A percentile compares a stretch with the other conserved stretches of the same genome.
Evolutionary conservation across 345 rosid genomes (phyloP).

Genomic region (Citrus cavaleriei): DNA sequence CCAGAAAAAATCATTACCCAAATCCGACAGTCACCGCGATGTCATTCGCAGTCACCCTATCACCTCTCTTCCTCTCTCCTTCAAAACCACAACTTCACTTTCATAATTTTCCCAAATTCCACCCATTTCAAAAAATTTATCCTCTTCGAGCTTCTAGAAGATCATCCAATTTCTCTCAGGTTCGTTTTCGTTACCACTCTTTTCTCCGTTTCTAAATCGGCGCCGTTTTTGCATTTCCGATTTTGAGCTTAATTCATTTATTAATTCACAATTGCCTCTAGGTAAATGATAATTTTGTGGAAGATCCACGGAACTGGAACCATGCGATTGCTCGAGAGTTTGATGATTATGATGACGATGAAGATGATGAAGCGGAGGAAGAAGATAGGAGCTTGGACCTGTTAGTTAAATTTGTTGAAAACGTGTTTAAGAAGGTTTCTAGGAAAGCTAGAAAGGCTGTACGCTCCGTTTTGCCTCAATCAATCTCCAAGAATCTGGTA

Average conservation of each 20-base stretch:
- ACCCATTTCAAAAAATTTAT: conserved; percentile 6
- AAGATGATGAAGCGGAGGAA: conserved; percentile 58
- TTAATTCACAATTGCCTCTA: neutral
- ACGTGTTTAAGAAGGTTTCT: conserved; percentile 66
- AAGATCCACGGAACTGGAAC: conserved; percentile 66
- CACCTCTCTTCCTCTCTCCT: conserved; percentile 10
- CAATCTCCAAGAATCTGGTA: conserved; percentile 67
- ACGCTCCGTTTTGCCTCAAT: conserved; percentile 67
- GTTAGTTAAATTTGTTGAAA: conserved; percentile 60
- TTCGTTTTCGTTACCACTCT: neutral
- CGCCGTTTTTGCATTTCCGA: neutral
- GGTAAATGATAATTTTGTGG: conserved; percentile 37
- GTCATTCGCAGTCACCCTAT: conserved; percentile 21
- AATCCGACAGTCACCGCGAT: conserved; percentile 17
- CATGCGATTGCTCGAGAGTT: conserved; percentile 54
- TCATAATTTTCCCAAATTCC: neutral
- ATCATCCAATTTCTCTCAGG: conserved; percentile 11
- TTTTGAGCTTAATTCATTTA: neutral
- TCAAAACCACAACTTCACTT: neutral
- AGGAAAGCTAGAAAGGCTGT: conserved; percentile 81
- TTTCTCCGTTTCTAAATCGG: neutral
- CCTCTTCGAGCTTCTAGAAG: conserved; percentile 30
- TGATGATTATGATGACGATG: conserved; percentile 38
- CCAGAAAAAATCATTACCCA: neutral
- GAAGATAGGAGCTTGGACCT: conserved; percentile 91